Base-by-base conservation (phyloP, 352 stramenopile genomes). In the Phytopythium litorale region DNA sequence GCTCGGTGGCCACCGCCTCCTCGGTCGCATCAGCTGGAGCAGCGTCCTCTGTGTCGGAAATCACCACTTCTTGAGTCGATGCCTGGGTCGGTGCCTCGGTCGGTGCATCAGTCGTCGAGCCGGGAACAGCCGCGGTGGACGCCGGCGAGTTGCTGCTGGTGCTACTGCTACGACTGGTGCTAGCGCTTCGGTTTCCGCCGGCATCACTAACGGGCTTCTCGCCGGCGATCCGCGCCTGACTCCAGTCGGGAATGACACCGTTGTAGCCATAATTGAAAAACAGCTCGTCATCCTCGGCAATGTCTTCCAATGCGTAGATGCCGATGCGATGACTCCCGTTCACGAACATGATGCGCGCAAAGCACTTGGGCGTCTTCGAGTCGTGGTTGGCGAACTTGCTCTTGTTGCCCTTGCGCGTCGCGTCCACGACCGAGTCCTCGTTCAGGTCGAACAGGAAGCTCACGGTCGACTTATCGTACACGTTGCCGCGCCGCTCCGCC, bases 371-470 rank as follows among this genome's bases (percentile, higher is more conserved):
- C 2, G 77, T 49, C 9, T 67, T 70, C 3, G 84, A 87, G 50
- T 76, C 75, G 66, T 98, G 93, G 65, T 98, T 97, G 1, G 91
- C 88, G 67, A 97, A 98, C 58, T 97, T 94, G 58, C 89, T 96
- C 72, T 98, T 98, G 82, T 98, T 98, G 16, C 97, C 96, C 65
- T 98, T 97, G 30, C 89, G 84, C 15, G 89, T 94, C 0, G 95
- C 94, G 76, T 99, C 96, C 49, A 99, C 81, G 50, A 97, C 87
- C 8, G 76, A 84, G 63, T 98, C 95, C 56, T 93, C 88, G 45
- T 88, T 98, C 63, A 98, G 62, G 72, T 98, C 94, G 66, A 99
- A 99, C 15, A 98, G 68, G 66, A 98, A 99, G 52, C 83, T 93
- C 43, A 94, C 79, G 21, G 92, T 92, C 19, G 79, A 79, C 67